These are phyloP conservation scores for Sordariomycetes sp. DNA, from an alignment of 2,329 filamentous ascomycete species.

Conservation along the genomic window DNA sequence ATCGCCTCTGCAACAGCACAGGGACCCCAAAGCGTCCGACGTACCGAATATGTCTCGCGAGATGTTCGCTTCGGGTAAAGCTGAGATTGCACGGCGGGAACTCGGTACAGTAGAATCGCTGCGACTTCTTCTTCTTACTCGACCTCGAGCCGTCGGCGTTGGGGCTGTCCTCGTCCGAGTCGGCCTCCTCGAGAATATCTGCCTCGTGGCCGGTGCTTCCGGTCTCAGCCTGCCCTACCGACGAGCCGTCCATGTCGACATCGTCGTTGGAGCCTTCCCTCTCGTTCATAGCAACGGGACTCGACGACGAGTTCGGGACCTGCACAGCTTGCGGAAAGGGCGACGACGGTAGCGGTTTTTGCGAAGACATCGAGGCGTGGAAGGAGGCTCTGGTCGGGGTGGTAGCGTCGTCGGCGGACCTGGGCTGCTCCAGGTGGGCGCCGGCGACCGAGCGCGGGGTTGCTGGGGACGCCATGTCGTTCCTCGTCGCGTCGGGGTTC, in stretches of 20 bases:
- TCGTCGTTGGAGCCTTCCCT: constrained; percentile 35
- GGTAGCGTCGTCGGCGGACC: constrained; percentile 31
- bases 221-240: neutral
- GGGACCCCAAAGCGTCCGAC: neutral
- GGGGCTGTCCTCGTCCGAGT: constrained; percentile 56
- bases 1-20: neutral
- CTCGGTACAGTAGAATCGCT: constrained; percentile 92
- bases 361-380: constrained; percentile 26
- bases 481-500: constrained; percentile 9
- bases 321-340: constrained; percentile 40
- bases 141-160: constrained; percentile 57
- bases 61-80: constrained; percentile 91
- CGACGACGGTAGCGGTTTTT: constrained; percentile 42
- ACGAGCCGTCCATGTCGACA: constrained; percentile 63
- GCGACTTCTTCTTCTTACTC: constrained; percentile 90
- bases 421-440: constrained; percentile 18
- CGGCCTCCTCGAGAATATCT: constrained; percentile 35
- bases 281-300: neutral
- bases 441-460: constrained; percentile 22
- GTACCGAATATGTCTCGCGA: constrained; percentile 87
- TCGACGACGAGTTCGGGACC: constrained; percentile 15
- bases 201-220: constrained; percentile 43
- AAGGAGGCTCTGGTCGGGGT: constrained; percentile 56
- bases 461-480: constrained; percentile 19
- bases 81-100: constrained; percentile 89